These are phyloP conservation scores for Xylariales sp. DNA, from an alignment of 2,329 filamentous ascomycete genomes.

Conservation along the genomic window DNA sequence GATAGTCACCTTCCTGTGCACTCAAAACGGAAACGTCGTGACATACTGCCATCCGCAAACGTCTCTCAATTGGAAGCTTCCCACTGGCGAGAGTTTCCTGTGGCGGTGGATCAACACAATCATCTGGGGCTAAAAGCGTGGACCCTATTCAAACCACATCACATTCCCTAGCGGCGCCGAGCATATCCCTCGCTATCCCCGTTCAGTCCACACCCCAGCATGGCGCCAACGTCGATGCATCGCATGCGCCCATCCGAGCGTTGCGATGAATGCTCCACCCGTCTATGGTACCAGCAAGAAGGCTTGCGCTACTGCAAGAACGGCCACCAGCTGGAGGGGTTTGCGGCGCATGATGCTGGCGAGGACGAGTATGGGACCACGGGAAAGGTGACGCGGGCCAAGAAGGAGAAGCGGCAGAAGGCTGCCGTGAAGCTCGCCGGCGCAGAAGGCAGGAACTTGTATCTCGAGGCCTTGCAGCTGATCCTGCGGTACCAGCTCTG, in stretches of 20 bases:
- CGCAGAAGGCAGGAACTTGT: slow-evolving; percentile 67
- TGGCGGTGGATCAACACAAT: no score
- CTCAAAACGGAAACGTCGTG: no score
- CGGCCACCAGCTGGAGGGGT: slow-evolving; percentile 71
- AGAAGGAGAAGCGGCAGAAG: slow-evolving; percentile 52
- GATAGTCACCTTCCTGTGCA: no score
- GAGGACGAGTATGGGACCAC: slow-evolving; percentile 64
- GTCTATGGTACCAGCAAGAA: slow-evolving; percentile 68
- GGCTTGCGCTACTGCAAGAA: slow-evolving; percentile 75
- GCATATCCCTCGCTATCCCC: no score
- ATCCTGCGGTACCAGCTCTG: slow-evolving; percentile 76
- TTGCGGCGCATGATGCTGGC: slow-evolving; percentile 50
- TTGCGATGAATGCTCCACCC: slow-evolving; percentile 64
- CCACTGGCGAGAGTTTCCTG: no score
- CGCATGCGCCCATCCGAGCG: slow-evolving; percentile 49
- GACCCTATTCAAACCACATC: no score
- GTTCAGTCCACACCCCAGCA: no score
- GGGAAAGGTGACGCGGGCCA: slow-evolving; percentile 50
- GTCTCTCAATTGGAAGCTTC: no score
- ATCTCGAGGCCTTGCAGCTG: slow-evolving; percentile 78
- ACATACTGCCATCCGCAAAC: no score
- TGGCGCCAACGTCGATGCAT: slow-evolving; percentile 40
- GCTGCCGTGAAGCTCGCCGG: slow-evolving; percentile 57
- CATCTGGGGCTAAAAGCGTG: no score
- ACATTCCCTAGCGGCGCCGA: no score